Evolutionary conservation across 2,329 filamentous ascomycete species (phyloP).

Genomic region (Diaporthe humulicola): DNA sequence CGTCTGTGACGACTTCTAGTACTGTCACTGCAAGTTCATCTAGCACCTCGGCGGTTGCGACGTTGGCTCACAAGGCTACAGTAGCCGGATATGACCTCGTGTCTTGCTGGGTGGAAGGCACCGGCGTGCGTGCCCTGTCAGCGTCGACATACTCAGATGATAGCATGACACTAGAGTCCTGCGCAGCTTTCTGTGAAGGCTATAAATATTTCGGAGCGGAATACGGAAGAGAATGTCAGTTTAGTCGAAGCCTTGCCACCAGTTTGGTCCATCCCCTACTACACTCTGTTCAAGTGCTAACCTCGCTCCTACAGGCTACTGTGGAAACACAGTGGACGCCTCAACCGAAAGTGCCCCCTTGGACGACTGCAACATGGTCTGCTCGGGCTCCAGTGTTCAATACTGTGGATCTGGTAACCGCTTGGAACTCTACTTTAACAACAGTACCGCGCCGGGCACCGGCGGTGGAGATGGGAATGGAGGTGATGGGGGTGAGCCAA

Average conservation of each 20-base stretch:
- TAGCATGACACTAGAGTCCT: constrained; percentile 55
- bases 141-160: constrained; percentile 50
- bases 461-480: constrained; percentile 37
- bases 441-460: not conserved
- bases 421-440: constrained; percentile 22
- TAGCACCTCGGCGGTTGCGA: constrained; percentile 46
- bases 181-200: constrained; percentile 51
- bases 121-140: constrained; percentile 52
- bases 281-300: constrained; percentile 32
- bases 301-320: constrained; percentile 48
- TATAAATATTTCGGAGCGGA: constrained; percentile 55
- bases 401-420: constrained; percentile 24
- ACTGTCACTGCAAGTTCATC: constrained; percentile 10
- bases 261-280: not conserved
- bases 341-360: constrained; percentile 49
- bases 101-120: constrained; percentile 60
- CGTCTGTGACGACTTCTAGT: constrained; percentile 44
- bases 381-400: constrained; percentile 44
- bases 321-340: constrained; percentile 52
- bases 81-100: constrained; percentile 60
- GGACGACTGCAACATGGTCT: constrained; percentile 54
- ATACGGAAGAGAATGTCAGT: constrained; percentile 54
- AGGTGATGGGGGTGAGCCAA: constrained; percentile 1
- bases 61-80: constrained; percentile 52
- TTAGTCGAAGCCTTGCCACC: too few species aligned